These are phyloP conservation scores for Yamadazyma endophytica DNA, from an alignment of 805 yeast genomes.

Conservation along the genomic window DNA sequence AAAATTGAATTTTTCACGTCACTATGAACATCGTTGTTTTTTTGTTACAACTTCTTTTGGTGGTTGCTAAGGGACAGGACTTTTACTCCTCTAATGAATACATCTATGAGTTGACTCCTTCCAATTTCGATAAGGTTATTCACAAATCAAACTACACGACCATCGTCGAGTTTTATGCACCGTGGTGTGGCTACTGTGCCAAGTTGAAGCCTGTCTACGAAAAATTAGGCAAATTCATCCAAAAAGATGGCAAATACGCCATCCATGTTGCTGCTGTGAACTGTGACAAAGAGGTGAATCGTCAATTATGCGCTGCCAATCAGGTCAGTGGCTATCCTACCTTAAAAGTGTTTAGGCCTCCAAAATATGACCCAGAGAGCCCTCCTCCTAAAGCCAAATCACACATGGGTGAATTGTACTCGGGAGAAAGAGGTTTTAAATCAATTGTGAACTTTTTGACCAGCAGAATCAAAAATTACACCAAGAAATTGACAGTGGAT, in stretches of 20 bases:
- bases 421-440: slow-evolving; percentile 56
- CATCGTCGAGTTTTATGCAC: slow-evolving; percentile 87
- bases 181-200: slow-evolving; percentile 97
- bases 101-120: slow-evolving; percentile 53
- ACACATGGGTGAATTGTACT: slow-evolving; percentile 55
- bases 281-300: slow-evolving; percentile 71
- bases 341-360: slow-evolving; percentile 75
- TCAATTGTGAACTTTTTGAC: slow-evolving; percentile 52
- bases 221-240: slow-evolving; percentile 58
- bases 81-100: slow-evolving; percentile 36
- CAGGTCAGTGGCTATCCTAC: slow-evolving; percentile 82
- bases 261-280: slow-evolving; percentile 77
- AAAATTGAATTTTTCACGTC: no score
- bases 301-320: slow-evolving; percentile 62
- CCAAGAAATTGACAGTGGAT: slow-evolving; percentile 40
- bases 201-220: slow-evolving; percentile 60
- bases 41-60: slow-evolving; percentile 2
- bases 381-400: slow-evolving; percentile 9
- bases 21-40: slow-evolving; percentile 4
- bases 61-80: slow-evolving; percentile 3
- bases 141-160: slow-evolving; percentile 71
- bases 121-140: slow-evolving; percentile 64
- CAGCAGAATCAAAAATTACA: slow-evolving; percentile 63
- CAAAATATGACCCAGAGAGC: slow-evolving; percentile 41
- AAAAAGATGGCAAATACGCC: slow-evolving; percentile 42